These are phyloP conservation scores for Flueggea neowawraea DNA, from an alignment of 441 rosid genomes.

Conservation along the genomic window DNA sequence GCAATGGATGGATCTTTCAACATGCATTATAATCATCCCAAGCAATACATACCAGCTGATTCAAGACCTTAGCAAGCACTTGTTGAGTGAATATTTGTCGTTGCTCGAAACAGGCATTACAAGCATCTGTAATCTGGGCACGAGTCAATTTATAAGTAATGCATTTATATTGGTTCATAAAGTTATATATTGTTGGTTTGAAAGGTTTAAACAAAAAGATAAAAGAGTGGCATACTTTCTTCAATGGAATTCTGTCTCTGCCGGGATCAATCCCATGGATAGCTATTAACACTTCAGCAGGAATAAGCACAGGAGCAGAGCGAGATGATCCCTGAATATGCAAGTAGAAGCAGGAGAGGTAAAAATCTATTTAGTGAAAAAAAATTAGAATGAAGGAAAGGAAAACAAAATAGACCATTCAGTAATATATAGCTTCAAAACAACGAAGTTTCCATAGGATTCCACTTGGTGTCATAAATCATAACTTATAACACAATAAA, in stretches of 20 bases:
- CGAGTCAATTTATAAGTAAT: slow-evolving; percentile 17
- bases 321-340: slow-evolving; percentile 66
- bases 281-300: slow-evolving; percentile 87
- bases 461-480: too few species aligned
- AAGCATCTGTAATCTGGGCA: slow-evolving; percentile 92
- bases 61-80: slow-evolving; percentile 94
- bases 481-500: too few species aligned
- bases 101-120: slow-evolving; percentile 95
- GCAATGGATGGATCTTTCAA: slow-evolving; percentile 1
- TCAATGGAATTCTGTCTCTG: slow-evolving; percentile 89
- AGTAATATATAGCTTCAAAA: too few species aligned
- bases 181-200: neutral
- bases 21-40: slow-evolving; percentile 7
- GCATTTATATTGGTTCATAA: slow-evolving; percentile 5
- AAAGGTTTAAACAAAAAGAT: neutral
- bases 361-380: neutral
- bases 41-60: slow-evolving; percentile 80
- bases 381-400: neutral
- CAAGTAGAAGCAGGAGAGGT: neutral
- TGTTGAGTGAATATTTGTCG: slow-evolving; percentile 88
- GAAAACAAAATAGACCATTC: neutral
- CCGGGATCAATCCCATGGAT: slow-evolving; percentile 95
- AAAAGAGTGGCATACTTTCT: slow-evolving; percentile 50
- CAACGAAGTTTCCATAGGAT: too few species aligned
- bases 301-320: slow-evolving; percentile 69